phyloP scores from a whole-genome alignment of 78 protist genomes.

The Dictyostelium citrinum region DNA sequence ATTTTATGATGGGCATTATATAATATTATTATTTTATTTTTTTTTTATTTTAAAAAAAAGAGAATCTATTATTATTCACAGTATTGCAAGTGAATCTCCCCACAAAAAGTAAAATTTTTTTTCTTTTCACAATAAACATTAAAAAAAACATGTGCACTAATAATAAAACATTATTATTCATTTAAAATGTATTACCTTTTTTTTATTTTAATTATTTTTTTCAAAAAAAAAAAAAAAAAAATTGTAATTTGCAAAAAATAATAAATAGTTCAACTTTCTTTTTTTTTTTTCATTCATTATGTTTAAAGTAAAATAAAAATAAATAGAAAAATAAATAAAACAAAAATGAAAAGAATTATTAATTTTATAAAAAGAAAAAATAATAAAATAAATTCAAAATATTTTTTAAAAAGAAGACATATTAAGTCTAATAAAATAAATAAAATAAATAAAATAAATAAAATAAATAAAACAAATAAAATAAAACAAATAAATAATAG shows the following conservation, averaged over 20 bases:
- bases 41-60: not conserved
- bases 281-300: not conserved
- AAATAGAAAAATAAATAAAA: not conserved
- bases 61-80: not conserved
- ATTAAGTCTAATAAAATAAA: not conserved
- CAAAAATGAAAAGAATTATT: not conserved
- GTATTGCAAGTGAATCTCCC: not conserved
- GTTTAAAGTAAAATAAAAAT: not conserved
- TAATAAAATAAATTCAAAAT: not conserved
- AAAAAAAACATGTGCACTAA: not conserved
- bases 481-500: not conserved
- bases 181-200: not conserved
- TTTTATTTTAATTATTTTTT: not conserved
- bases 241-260: not conserved
- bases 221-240: not conserved
- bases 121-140: not conserved
- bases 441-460: not conserved
- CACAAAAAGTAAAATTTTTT: not conserved
- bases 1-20: not conserved
- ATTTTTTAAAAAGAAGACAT: not conserved
- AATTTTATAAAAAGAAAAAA: not conserved
- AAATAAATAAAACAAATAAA: too few species aligned
- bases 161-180: not conserved
- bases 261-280: not conserved
- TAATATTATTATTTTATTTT: not conserved